Base-by-base conservation (phyloP, 2,329 filamentous ascomycete species). In the Westerdykella sp. region DNA sequence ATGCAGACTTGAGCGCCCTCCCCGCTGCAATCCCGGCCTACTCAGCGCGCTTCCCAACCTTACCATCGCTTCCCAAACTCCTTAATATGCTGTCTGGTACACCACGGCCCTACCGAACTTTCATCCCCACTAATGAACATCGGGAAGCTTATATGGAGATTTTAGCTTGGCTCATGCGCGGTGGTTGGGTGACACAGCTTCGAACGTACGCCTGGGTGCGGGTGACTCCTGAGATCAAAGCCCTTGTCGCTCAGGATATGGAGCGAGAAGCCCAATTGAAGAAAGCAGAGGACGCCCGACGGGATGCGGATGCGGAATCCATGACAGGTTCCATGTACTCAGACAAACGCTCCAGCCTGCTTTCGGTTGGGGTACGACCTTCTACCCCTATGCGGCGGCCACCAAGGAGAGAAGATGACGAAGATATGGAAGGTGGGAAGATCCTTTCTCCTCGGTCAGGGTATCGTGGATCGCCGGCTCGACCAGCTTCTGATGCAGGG, bases 131-230 rank as follows among this genome's bases (percentile, higher is more conserved):
- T 59, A 89, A 90, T 63, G 85, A 87, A 57, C 89, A 96, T 62
- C 85, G 91, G 35, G 82, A 84, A 6, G 82, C 83, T 2, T 98
- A 96, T 65, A 84, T 97, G 66, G 80, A 87, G 28, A 95, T 97
- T 66, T 73, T 98, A 21, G 89, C 88, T 16, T 98, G 91, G 88
- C 77, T 98, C 7, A 81, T 97, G 71, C 82, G 90, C 34, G 85
- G 88, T 37, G 89, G 88, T 12, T 95, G 93, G 86, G 90, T 96
- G 1, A 95, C 87, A 1, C 90, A 96, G 64, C 76, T 98, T 5
- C 86, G 89, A 49, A 93, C 88, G 1, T 96, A 94, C 65, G 87
- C 85, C 11, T 95, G 93, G 74, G 81, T 97, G 35, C 80, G 91
- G 39, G 85, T 93, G 34, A 84, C 83, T 68, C 82, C 85, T 2